Percentiles rank a stretch among this genome's conserved stretches.
Evolutionary conservation across 192 early-diverging fungal species (phyloP).

Genomic region (Neocallimastix lanati): DNA sequence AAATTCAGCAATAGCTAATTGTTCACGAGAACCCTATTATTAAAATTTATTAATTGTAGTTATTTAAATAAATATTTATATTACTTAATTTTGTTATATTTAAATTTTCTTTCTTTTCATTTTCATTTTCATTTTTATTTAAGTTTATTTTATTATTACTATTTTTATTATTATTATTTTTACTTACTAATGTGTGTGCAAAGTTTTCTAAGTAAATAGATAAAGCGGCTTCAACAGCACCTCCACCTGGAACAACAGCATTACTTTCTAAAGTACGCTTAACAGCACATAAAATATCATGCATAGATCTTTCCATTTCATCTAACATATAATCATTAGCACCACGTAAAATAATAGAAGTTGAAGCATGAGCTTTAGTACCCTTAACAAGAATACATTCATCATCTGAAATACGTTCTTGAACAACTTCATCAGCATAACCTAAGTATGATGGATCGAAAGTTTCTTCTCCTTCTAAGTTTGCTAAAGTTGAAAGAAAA

Average conservation of each 20-base stretch:
- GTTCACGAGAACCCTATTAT: slow-evolving; percentile 76
- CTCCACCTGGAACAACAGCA: slow-evolving; percentile 91
- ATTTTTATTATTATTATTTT: too few species aligned
- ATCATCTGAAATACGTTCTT: slow-evolving; percentile 94
- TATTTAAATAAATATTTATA: too few species aligned
- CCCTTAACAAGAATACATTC: slow-evolving; percentile 92
- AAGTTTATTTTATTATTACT: too few species aligned
- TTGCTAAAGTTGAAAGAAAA: slow-evolving; percentile 82
- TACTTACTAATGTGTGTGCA: slow-evolving; percentile 73
- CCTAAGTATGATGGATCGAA: slow-evolving; percentile 79
- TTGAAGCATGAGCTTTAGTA: slow-evolving; percentile 68
- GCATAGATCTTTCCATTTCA: slow-evolving; percentile 96
- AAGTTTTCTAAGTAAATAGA: slow-evolving; percentile 96
- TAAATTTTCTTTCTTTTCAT: too few species aligned
- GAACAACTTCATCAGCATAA: slow-evolving; percentile 84
- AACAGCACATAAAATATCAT: slow-evolving; percentile 86
- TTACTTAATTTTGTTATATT: too few species aligned
- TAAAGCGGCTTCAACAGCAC: slow-evolving; percentile 84
- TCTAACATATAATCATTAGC: slow-evolving; percentile 99
- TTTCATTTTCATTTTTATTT: too few species aligned
- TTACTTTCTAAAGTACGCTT: slow-evolving; percentile 93
- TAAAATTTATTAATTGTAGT: background rate
- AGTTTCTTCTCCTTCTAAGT: slow-evolving; percentile 95
- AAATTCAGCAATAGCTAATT: slow-evolving; percentile 94
- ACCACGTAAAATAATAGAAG: slow-evolving; percentile 91